These are phyloP conservation scores for Triticum timopheevii DNA, from an alignment of 176 grass and related monocot genomes.

Conservation along the genomic window DNA sequence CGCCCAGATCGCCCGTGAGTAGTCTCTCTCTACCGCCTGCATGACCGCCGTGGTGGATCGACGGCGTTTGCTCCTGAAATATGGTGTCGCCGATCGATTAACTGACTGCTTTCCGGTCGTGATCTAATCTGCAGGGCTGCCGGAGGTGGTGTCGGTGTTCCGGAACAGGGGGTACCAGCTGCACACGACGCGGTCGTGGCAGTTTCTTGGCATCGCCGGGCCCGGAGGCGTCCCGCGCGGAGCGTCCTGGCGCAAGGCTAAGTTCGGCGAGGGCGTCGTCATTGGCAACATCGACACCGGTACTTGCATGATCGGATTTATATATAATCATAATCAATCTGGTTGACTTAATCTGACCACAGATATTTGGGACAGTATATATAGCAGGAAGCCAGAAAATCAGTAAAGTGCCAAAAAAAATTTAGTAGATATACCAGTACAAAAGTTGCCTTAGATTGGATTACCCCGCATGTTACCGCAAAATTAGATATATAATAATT, in stretches of 20 bases:
- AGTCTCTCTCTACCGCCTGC: neutral
- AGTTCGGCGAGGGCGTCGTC: conserved; percentile 75
- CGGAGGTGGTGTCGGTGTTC: conserved; percentile 78
- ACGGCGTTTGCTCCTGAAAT: neutral
- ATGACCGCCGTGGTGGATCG: neutral
- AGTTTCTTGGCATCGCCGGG: conserved; percentile 76
- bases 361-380: neutral
- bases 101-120: neutral
- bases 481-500: no score
- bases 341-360: neutral
- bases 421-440: no score
- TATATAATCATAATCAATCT: neutral
- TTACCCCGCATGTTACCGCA: no score
- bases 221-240: conserved; percentile 33
- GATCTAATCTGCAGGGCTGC: conserved; percentile 37
- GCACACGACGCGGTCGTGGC: conserved; percentile 94
- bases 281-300: conserved; percentile 96
- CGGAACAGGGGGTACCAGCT: conserved; percentile 62
- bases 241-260: conserved; percentile 56
- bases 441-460: no score
- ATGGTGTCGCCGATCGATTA: no score
- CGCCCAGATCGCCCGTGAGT: conserved; percentile 63
- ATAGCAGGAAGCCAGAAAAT: no score
- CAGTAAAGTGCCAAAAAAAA: no score
- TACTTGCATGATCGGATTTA: conserved; percentile 10